phyloP scores from a whole-genome alignment of 352 stramenopile species.

The Phytopythium chamaehyphon region DNA sequence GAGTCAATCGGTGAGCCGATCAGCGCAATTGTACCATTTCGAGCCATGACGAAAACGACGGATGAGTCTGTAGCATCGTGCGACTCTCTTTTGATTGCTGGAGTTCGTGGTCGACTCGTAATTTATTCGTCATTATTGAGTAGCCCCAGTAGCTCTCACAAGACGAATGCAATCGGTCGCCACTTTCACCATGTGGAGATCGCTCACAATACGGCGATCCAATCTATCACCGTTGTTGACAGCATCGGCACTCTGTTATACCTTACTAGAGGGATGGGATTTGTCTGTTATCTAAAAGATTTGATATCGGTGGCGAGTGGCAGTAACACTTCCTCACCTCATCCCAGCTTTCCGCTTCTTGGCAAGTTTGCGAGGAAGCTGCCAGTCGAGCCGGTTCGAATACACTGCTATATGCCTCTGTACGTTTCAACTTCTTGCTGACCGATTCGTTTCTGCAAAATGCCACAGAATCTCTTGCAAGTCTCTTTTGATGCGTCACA shows the following conservation, averaged over 20 bases:
- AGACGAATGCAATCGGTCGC: background rate
- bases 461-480: conserved; percentile 22
- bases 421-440: background rate
- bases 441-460: background rate
- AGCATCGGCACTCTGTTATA: conserved; percentile 28
- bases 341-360: background rate
- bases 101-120: conserved; percentile 12
- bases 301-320: background rate
- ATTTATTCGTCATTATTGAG: background rate
- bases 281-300: conserved; percentile 14
- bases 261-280: conserved; percentile 21
- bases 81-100: conserved; percentile 20
- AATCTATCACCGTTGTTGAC: conserved; percentile 24
- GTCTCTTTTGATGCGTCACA: conserved; percentile 16
- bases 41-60: background rate
- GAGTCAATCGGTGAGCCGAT: conserved; percentile 23
- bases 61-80: background rate
- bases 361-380: conserved; percentile 15
- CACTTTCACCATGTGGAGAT: background rate
- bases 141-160: background rate
- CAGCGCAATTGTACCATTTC: conserved; percentile 28
- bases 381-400: conserved; percentile 21
- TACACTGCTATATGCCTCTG: background rate
- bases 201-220: conserved; percentile 1
- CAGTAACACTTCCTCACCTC: background rate